Conservation (phyloP, 352 stramenopile genomes). For the Globisporangium sylvaticum region DNA sequence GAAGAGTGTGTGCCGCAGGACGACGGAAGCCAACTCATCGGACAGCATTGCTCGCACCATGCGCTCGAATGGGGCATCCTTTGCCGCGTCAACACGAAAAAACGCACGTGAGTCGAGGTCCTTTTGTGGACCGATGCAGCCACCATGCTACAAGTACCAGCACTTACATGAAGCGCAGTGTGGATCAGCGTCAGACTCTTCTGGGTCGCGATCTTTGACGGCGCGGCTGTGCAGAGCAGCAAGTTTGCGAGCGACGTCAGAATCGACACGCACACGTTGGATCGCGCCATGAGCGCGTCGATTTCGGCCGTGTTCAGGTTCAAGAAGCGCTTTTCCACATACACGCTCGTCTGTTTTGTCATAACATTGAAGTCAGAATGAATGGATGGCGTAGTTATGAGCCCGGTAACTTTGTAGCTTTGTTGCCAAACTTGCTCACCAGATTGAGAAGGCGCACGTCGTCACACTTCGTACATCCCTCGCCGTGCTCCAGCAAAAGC, state of each 20-base stretch:
- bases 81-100: background rate
- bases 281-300: slow-evolving; percentile 22
- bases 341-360: slow-evolving; percentile 37
- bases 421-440: slow-evolving; percentile 16
- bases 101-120: background rate
- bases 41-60: slow-evolving; percentile 6
- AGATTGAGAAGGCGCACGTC: slow-evolving; percentile 50
- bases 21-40: background rate
- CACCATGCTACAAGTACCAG: no score
- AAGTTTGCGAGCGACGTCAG: slow-evolving; percentile 24
- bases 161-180: slow-evolving; percentile 32
- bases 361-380: background rate
- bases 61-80: slow-evolving; percentile 10
- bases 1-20: background rate
- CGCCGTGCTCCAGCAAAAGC: slow-evolving; percentile 30
- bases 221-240: slow-evolving; percentile 40
- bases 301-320: slow-evolving; percentile 32
- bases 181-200: slow-evolving; percentile 36
- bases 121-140: no score
- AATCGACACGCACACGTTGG: slow-evolving; percentile 17
- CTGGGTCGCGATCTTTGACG: slow-evolving; percentile 40
- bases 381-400: background rate
- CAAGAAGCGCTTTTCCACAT: slow-evolving; percentile 56
- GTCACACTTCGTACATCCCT: slow-evolving; percentile 24
- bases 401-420: background rate